Percentiles rank a stretch among this genome's conserved stretches.
These are phyloP conservation scores for Lentinula lateritia DNA, from an alignment of 768 basidiomycete species.

Conservation along the genomic window DNA sequence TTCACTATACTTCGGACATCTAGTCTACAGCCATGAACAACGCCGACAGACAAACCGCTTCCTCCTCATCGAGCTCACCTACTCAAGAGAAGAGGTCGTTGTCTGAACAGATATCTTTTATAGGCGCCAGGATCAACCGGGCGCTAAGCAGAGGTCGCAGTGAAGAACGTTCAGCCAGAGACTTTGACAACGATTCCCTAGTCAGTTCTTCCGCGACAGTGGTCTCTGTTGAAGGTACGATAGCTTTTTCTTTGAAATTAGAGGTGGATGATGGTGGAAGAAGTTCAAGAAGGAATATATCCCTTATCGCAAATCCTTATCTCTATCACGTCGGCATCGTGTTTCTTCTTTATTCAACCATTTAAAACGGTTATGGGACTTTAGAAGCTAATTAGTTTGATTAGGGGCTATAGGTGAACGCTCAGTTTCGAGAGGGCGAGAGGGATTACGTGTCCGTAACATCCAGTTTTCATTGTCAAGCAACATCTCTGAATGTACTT, in stretches of 20 bases:
- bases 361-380: not conserved
- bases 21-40: not conserved
- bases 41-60: not conserved
- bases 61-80: not conserved
- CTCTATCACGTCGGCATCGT: constrained; percentile 2
- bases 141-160: constrained; percentile 4
- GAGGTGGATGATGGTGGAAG: not conserved
- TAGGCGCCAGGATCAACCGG: constrained; percentile 1
- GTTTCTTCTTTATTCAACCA: not conserved
- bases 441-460: not conserved
- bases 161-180: not conserved
- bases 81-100: not conserved
- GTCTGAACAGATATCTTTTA: not conserved
- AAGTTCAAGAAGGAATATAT: not conserved
- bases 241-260: not conserved
- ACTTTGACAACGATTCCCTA: not conserved
- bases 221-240: constrained; percentile 1
- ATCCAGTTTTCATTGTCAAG: not conserved
- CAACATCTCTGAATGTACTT: not conserved
- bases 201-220: not conserved
- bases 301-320: constrained; percentile 3
- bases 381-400: not conserved
- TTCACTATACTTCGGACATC: not conserved
- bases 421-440: not conserved
- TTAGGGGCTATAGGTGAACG: not conserved